Conservation (phyloP, 176 grass and related monocot species). For the Cocos nucifera region DNA sequence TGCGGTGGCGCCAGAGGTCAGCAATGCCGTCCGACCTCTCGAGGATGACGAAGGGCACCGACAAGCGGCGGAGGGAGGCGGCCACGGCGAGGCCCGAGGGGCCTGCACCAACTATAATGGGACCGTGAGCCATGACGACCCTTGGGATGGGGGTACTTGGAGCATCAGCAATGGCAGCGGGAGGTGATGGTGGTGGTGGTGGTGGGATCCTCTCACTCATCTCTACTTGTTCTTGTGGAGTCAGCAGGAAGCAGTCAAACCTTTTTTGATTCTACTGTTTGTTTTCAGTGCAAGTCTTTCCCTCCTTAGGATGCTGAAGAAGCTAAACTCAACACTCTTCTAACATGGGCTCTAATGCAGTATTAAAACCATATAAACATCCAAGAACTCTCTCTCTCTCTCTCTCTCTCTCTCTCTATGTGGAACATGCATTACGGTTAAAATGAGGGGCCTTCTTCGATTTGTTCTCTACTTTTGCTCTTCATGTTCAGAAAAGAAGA, state of each 20-base stretch:
- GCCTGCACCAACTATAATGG: slow-evolving; percentile 87
- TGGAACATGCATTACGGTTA: too few species aligned
- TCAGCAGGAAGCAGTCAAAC: neutral
- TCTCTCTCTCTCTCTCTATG: too few species aligned
- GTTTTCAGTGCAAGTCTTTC: neutral
- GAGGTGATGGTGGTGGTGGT: slow-evolving; percentile 1
- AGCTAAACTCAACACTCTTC: neutral
- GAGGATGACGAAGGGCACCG: slow-evolving; percentile 52
- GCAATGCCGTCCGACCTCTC: slow-evolving; percentile 75
- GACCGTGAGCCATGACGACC: slow-evolving; percentile 31
- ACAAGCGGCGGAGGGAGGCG: slow-evolving; percentile 49
- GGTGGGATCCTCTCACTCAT: neutral
- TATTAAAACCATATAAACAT: too few species aligned
- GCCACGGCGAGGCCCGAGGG: slow-evolving; percentile 85
- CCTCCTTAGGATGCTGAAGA: neutral
- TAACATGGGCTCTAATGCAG: too few species aligned
- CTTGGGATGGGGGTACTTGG: slow-evolving; percentile 2
- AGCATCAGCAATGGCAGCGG: neutral
- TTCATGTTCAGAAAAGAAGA: too few species aligned
- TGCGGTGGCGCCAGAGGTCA: slow-evolving; percentile 72
- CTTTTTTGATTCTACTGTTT: neutral
- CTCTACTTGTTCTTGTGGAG: neutral
- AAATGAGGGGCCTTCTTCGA: too few species aligned
- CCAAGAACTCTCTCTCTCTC: too few species aligned
- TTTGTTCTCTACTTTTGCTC: too few species aligned